Conservation (phyloP, 2,329 filamentous ascomycete species). For the Paracoccidioides lutzii region DNA sequence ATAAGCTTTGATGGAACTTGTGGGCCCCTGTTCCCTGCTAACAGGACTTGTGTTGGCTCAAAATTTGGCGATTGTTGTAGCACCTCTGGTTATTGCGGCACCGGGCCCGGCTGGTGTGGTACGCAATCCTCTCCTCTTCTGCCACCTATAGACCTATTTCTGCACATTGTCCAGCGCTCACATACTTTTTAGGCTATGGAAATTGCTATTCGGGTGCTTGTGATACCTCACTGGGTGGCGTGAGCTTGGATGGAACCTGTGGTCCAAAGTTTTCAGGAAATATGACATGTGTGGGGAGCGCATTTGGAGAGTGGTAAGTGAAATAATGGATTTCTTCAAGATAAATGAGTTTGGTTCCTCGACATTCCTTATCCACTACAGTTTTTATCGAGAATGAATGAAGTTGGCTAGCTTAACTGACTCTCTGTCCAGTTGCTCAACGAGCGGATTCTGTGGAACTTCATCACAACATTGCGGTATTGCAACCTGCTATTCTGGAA, state of each 20-base stretch:
- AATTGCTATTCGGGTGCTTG: conserved; percentile 5
- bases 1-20: conserved; percentile 9
- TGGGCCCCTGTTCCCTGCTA: conserved; percentile 7
- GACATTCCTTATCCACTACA: background rate
- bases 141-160: background rate
- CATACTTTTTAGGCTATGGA: background rate
- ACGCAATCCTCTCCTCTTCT: background rate
- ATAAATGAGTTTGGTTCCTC: background rate
- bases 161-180: background rate
- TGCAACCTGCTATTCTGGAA: conserved; percentile 15
- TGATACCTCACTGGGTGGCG: background rate
- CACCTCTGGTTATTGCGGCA: background rate
- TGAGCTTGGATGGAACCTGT: conserved; percentile 1
- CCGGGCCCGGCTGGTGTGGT: conserved; percentile 1
- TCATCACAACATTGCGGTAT: conserved; percentile 13
- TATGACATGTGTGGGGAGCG: conserved; percentile 3
- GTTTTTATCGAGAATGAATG: background rate
- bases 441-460: conserved; percentile 13
- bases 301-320: conserved; percentile 10
- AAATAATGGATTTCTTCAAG: background rate
- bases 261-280: conserved; percentile 2
- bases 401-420: background rate
- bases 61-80: conserved; percentile 4
- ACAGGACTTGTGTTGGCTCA: conserved; percentile 9
- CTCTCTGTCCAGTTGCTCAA: conserved; percentile 7